Percentiles rank a stretch among this genome's conserved stretches.
These are phyloP conservation scores for Annulohypoxylon nitens DNA, from an alignment of 495 filamentous ascomycete species.

Conservation along the genomic window DNA sequence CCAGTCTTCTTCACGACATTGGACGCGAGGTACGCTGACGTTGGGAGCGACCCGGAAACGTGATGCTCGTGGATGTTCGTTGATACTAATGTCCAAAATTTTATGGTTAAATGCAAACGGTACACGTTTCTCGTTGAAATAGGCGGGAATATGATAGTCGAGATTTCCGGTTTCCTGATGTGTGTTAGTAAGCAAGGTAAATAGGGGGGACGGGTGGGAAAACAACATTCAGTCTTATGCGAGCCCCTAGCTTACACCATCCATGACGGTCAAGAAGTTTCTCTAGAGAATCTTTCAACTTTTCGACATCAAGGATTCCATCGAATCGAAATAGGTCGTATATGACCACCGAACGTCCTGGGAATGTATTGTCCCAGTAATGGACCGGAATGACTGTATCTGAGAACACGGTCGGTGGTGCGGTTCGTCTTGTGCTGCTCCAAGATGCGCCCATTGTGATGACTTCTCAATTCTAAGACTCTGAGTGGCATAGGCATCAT, in stretches of 20 bases:
- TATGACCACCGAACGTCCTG: not conserved
- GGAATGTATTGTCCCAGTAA: not conserved
- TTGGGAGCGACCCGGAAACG: not conserved
- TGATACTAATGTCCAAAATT: not conserved
- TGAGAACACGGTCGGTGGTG: not conserved
- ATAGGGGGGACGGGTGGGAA: not conserved
- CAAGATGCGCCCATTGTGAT: not conserved
- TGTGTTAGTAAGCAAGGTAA: not conserved
- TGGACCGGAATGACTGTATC: not conserved
- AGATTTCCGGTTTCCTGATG: not conserved
- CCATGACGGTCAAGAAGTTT: not conserved
- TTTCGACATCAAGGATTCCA: not conserved
- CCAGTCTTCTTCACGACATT: not conserved
- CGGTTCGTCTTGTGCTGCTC: not conserved
- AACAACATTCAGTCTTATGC: not conserved
- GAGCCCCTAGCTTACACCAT: not conserved
- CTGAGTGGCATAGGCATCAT: not conserved
- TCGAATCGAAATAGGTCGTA: not conserved
- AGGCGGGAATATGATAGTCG: not conserved
- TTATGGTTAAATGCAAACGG: not conserved
- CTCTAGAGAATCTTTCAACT: not conserved
- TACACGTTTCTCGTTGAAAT: not conserved
- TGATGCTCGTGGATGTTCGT: not conserved
- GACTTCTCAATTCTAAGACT: not conserved
- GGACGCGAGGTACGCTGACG: not conserved